phyloP scores from a whole-genome alignment of 352 stramenopile species.

The Pythium grandisporangium region DNA sequence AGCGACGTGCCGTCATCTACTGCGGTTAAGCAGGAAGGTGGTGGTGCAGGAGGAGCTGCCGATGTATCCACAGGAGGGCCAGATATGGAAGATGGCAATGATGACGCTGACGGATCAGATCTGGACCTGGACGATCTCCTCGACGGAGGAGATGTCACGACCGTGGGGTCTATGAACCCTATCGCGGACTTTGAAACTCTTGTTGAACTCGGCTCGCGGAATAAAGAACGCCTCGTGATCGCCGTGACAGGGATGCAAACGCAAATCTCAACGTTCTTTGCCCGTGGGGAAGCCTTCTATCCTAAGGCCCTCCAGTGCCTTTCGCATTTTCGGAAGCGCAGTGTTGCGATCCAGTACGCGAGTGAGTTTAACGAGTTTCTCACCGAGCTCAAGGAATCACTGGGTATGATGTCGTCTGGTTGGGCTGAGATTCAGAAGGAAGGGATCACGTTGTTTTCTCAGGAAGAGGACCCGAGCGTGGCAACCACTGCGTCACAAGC shows the following conservation, averaged over 20 bases:
- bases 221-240: slow-evolving; percentile 20
- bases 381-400: slow-evolving; percentile 28
- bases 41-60: slow-evolving; percentile 13
- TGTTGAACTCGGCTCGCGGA: slow-evolving; percentile 40
- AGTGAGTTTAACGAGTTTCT: slow-evolving; percentile 71
- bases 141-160: slow-evolving; percentile 48
- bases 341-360: slow-evolving; percentile 61
- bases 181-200: slow-evolving; percentile 76
- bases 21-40: slow-evolving; percentile 20
- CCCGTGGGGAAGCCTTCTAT: slow-evolving; percentile 37
- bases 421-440: slow-evolving; percentile 52
- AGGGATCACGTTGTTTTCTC: slow-evolving; percentile 46
- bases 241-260: slow-evolving; percentile 62
- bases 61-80: too few species aligned
- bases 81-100: too few species aligned
- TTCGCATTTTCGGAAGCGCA: slow-evolving; percentile 58
- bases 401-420: slow-evolving; percentile 25
- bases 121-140: slow-evolving; percentile 70
- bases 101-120: slow-evolving; percentile 41
- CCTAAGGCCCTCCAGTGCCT: slow-evolving; percentile 66
- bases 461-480: slow-evolving; percentile 44
- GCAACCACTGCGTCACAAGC: slow-evolving; percentile 36
- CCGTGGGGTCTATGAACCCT: slow-evolving; percentile 77
- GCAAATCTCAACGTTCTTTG: slow-evolving; percentile 57
- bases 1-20: slow-evolving; percentile 37